Evolutionary conservation across 495 filamentous ascomycete genomes (phyloP), one percentile per base, ranked within the genome.

Genomic region (Darksidea phi): DNA sequence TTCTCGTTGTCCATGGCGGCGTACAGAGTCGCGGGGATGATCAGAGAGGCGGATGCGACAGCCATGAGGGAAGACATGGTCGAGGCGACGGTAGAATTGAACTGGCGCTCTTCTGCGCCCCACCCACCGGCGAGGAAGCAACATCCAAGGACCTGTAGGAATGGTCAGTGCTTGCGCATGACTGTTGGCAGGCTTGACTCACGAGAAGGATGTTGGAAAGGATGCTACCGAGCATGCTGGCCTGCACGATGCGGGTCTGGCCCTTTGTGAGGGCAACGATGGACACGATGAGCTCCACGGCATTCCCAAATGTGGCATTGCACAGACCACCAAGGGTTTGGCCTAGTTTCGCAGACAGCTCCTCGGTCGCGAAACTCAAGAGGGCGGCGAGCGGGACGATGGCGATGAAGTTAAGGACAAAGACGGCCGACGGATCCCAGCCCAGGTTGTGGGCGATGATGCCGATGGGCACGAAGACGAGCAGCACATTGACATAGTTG

Each of bases 41-140:
- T 95, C 64, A 98, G 80, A 10, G 90, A 94, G 1, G 93, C 91
- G 5, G 88, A 88, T 20, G 94, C 85, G 48, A 98, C 86, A 1
- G 91, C 86, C 93, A 98, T 95, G 20, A 98, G 78, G 20, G 94
- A 97, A 34, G 92, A 95, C 77, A 96, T 97, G 36, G 94, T 96
- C 42, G 91, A 92, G 7, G 94, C 94, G 21, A 94, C 92, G 28
- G 89, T 95, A 11, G 73, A 75, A 68, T 95, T 92, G 78, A 98
- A 98, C 6, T 50, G 74, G 64, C 94, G 89, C 69, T 96, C 86
- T 64, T 77, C 75, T 65, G 82, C 80, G 50, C 75, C 75, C 62
- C 95, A 77, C 20, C 94, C 94, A 48, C 93, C 94, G 57, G 90
- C 82, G 59, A 96, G 78, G 81, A 98, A 98, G 75, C 94, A 97